Evolutionary conservation across 208 protist genomes (phyloP).

Genomic region (Porcisia deanei): DNA sequence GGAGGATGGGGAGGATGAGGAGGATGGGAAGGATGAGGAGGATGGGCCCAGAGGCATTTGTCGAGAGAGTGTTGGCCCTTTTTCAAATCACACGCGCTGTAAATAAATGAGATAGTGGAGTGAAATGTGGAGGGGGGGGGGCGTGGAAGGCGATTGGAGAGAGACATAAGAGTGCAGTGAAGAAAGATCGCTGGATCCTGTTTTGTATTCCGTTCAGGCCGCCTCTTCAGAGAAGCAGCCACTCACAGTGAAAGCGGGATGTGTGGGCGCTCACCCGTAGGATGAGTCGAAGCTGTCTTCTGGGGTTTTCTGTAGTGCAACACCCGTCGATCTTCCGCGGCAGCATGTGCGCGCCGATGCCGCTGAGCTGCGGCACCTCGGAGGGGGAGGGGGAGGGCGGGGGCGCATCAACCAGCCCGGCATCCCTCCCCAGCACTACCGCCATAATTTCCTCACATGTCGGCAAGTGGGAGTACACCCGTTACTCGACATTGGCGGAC

Average conservation of each 20-base stretch:
- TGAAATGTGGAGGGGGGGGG: too few relatives aligned
- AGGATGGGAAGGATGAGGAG: not conserved
- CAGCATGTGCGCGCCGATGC: conserved; percentile 48
- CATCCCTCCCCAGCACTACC: conserved; percentile 46
- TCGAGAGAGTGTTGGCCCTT: too few relatives aligned
- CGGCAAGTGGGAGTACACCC: conserved; percentile 55
- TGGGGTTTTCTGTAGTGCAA: conserved; percentile 66
- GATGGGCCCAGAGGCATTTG: too few relatives aligned
- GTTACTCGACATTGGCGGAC: conserved; percentile 59
- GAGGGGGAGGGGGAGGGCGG: conserved; percentile 33
- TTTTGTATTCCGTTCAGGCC: not conserved
- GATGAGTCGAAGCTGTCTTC: conserved; percentile 91
- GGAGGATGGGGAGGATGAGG: not conserved
- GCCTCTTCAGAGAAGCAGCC: not conserved
- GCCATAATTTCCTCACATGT: conserved; percentile 41
- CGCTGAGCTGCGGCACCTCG: conserved; percentile 89
- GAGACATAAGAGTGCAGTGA: too few relatives aligned
- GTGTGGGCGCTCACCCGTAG: conserved; percentile 85
- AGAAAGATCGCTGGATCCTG: too few relatives aligned
- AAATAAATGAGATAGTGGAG: too few relatives aligned
- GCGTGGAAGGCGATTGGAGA: too few relatives aligned
- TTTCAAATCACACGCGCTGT: too few relatives aligned
- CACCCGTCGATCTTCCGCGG: conserved; percentile 79
- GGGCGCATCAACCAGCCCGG: conserved; percentile 55
- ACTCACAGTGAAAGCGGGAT: conserved; percentile 55